Conservation (phyloP, 2,329 filamentous ascomycete species). For the Fusarium multiceps region DNA sequence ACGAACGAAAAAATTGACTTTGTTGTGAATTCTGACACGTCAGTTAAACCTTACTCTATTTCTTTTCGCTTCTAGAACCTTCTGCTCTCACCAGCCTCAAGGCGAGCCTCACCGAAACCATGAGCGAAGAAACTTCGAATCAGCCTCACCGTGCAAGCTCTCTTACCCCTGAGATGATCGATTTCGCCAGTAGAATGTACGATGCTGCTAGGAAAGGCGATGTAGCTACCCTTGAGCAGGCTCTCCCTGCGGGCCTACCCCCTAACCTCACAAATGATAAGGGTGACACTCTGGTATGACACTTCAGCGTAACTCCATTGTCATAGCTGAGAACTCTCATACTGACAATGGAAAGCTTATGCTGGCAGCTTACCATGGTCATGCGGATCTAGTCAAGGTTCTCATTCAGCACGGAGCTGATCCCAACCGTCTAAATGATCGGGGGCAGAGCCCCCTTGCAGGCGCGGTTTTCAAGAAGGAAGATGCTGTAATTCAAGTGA, state of each 20-base stretch:
- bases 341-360: slow-evolving; percentile 64
- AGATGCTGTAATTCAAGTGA: slow-evolving; percentile 69
- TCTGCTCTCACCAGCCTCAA: not conserved
- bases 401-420: slow-evolving; percentile 73
- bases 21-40: not conserved
- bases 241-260: slow-evolving; percentile 73
- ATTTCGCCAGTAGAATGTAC: slow-evolving; percentile 74
- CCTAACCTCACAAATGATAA: slow-evolving; percentile 78
- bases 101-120: not conserved
- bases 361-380: slow-evolving; percentile 77
- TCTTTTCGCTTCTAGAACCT: not conserved
- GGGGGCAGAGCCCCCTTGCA: slow-evolving; percentile 75
- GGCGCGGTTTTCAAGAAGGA: slow-evolving; percentile 80
- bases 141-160: slow-evolving; percentile 22
- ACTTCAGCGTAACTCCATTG: not conserved
- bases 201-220: slow-evolving; percentile 72
- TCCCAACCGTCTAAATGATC: slow-evolving; percentile 74
- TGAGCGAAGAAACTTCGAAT: slow-evolving; percentile 26
- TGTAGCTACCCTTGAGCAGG: slow-evolving; percentile 68
- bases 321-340: not conserved
- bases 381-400: slow-evolving; percentile 68
- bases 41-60: not conserved
- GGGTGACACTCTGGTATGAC: slow-evolving; percentile 73
- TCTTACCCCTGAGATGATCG: slow-evolving; percentile 73
- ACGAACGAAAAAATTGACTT: not conserved